These are phyloP conservation scores for Agastache rugosa DNA, from an alignment of 257 asterid genomes.

Conservation along the genomic window DNA sequence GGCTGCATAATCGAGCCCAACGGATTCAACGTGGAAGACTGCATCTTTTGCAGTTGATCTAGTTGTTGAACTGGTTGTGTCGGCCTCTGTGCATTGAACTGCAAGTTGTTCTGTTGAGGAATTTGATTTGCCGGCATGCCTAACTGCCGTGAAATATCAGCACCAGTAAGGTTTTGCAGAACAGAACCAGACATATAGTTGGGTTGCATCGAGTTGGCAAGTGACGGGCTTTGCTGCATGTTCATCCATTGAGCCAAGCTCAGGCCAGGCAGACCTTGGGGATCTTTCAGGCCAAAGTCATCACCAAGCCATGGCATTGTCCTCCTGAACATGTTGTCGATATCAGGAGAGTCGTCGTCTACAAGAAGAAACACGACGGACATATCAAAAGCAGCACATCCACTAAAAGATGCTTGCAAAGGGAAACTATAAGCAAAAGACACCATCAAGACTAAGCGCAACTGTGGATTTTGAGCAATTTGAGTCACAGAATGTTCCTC, in stretches of 20 bases:
- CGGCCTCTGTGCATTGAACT: conserved; percentile 65
- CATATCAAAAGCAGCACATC: not conserved
- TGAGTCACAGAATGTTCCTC: not conserved
- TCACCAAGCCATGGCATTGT: conserved; percentile 93
- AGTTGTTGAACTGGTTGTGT: conserved; percentile 62
- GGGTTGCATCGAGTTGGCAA: conserved; percentile 64
- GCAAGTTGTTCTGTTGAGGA: conserved; percentile 71
- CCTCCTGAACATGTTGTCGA: conserved; percentile 75
- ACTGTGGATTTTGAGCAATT: no score
- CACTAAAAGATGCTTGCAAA: conserved; percentile 16
- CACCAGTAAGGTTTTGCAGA: conserved; percentile 58
- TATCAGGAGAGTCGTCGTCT: conserved; percentile 87
- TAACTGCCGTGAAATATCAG: conserved; percentile 69
- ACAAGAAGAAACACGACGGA: conserved; percentile 38
- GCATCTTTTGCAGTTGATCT: conserved; percentile 73
- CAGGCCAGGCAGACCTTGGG: conserved; percentile 76
- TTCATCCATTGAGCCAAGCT: conserved; percentile 98
- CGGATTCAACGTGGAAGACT: conserved; percentile 57
- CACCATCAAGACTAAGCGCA: not conserved
- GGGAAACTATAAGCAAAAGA: no score
- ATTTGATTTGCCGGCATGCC: conserved; percentile 60
- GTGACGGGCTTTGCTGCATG: conserved; percentile 80
- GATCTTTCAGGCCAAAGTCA: conserved; percentile 76
- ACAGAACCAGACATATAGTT: conserved; percentile 61
- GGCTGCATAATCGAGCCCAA: conserved; percentile 64